Evolutionary conservation across 2,329 filamentous ascomycete species (phyloP).

Genomic region (Talaromyces rugulosus): DNA sequence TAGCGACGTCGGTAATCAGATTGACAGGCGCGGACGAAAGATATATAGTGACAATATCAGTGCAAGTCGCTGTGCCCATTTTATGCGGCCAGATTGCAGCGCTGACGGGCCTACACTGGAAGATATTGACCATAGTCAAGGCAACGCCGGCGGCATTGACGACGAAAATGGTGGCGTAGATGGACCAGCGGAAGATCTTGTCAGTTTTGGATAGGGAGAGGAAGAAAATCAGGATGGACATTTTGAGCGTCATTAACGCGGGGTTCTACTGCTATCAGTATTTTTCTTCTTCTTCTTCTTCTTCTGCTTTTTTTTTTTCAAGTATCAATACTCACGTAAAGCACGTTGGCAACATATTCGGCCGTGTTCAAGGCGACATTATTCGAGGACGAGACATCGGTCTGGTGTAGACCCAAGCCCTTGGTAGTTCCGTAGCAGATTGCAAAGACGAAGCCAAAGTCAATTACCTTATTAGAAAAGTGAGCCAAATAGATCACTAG

Average conservation of each 20-base stretch:
- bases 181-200: slow-evolving; percentile 71
- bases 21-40: slow-evolving; percentile 81
- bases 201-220: slow-evolving; percentile 76
- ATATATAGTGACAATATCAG: slow-evolving; percentile 60
- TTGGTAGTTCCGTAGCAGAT: slow-evolving; percentile 42
- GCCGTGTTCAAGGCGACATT: slow-evolving; percentile 40
- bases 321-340: slow-evolving; percentile 47
- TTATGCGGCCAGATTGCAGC: slow-evolving; percentile 60
- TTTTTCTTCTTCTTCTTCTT: slow-evolving; percentile 14
- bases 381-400: slow-evolving; percentile 28
- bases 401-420: slow-evolving; percentile 42
- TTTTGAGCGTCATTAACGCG: slow-evolving; percentile 84
- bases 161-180: slow-evolving; percentile 70
- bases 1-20: slow-evolving; percentile 83
- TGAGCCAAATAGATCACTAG: slow-evolving; percentile 6
- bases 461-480: slow-evolving; percentile 29
- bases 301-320: not conserved
- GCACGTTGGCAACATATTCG: slow-evolving; percentile 57
- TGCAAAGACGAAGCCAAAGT: slow-evolving; percentile 45
- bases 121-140: slow-evolving; percentile 79
- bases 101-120: slow-evolving; percentile 74
- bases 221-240: slow-evolving; percentile 89
- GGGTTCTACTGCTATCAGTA: slow-evolving; percentile 60
- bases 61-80: slow-evolving; percentile 49
- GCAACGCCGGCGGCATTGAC: slow-evolving; percentile 76